Evolutionary conservation across 495 filamentous ascomycete species (phyloP).

Genomic region (Parathielavia hyrcaniae): DNA sequence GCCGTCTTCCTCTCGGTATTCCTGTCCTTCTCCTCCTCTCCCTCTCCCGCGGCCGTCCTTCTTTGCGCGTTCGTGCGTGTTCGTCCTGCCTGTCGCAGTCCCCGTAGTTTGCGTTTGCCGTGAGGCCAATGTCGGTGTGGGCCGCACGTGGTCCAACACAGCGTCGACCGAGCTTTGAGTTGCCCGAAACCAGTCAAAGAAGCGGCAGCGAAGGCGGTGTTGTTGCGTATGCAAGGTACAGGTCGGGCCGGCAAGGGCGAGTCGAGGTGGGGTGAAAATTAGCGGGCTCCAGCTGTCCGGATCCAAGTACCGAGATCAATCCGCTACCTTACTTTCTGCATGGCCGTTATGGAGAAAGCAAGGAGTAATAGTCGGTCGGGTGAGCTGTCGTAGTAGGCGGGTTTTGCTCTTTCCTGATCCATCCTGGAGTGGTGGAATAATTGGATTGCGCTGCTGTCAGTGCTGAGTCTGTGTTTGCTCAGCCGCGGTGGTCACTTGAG

Average conservation of each 20-base stretch:
- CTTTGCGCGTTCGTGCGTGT: conserved; percentile 1
- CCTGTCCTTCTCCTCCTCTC: background rate
- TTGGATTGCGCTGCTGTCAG: background rate
- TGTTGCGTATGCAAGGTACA: background rate
- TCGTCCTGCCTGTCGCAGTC: conserved; percentile 10
- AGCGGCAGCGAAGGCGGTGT: background rate
- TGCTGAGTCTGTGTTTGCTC: background rate
- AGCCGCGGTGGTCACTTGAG: background rate
- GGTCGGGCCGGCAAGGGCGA: background rate
- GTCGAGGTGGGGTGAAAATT: conserved; percentile 13
- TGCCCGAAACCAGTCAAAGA: background rate
- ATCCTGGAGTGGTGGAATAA: background rate
- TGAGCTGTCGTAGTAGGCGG: background rate
- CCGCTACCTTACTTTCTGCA: background rate
- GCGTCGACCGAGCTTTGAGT: background rate
- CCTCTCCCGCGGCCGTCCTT: background rate
- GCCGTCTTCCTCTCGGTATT: background rate
- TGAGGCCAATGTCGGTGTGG: background rate
- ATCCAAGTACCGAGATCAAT: background rate
- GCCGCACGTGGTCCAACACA: background rate
- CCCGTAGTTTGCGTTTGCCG: conserved; percentile 5
- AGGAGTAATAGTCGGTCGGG: background rate
- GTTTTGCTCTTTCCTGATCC: background rate
- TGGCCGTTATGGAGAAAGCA: conserved; percentile 2
- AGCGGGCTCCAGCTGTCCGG: conserved; percentile 3